phyloP scores from a whole-genome alignment of 208 protist genomes.

The Trypanosomatidae sp. region DNA sequence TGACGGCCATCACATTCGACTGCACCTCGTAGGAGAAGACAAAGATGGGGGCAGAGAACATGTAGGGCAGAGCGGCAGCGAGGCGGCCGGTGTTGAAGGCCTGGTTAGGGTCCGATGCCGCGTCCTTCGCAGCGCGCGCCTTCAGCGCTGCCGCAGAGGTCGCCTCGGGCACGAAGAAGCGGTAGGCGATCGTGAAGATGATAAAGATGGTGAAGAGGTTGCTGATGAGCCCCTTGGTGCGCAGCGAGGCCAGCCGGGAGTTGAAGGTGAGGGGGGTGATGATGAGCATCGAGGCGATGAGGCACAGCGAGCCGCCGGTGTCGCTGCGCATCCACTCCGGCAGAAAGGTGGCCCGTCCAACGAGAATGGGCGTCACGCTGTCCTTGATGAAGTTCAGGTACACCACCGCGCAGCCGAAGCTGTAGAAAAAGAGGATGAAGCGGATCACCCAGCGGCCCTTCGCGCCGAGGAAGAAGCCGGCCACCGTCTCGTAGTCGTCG shows the following conservation, averaged over 20 bases:
- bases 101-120: not conserved
- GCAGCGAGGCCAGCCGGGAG: constrained; percentile 72
- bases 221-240: constrained; percentile 75
- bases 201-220: constrained; percentile 75
- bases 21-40: constrained; percentile 84
- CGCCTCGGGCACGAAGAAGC: constrained; percentile 47
- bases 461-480: constrained; percentile 65
- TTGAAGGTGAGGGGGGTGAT: constrained; percentile 78
- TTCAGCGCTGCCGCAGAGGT: not conserved
- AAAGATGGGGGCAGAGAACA: constrained; percentile 72
- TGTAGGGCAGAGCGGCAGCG: constrained; percentile 43
- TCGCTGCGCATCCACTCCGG: constrained; percentile 58
- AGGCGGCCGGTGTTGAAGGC: constrained; percentile 12
- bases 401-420: constrained; percentile 65
- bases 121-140: not conserved
- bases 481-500: constrained; percentile 79
- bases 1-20: constrained; percentile 82
- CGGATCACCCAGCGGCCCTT: constrained; percentile 53
- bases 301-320: constrained; percentile 38
- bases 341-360: constrained; percentile 42
- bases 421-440: constrained; percentile 68
- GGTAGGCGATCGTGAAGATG: constrained; percentile 63
- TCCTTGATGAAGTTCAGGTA: constrained; percentile 80
- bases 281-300: constrained; percentile 45
- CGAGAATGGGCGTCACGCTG: constrained; percentile 50